Base-by-base conservation (phyloP, 441 rosid species). In the Adansonia madagascariensis region DNA sequence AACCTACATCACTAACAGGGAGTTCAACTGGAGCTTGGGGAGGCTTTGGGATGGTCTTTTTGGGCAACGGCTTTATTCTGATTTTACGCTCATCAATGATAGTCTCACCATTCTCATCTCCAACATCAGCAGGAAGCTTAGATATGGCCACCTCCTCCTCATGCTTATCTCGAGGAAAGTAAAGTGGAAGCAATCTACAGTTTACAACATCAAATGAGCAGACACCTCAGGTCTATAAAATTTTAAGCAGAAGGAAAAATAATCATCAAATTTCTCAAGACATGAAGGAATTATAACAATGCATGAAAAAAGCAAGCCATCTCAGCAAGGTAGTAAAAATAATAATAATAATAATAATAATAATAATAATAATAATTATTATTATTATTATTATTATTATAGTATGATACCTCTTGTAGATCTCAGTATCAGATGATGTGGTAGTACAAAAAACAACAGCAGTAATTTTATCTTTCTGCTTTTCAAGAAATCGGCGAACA, bases 51-150 rank as follows among this genome's bases (percentile, higher is more conserved):
- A 73, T 56, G 76, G 77, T 77, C 84, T 94, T 94, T 84, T 96
- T 92, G 72, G 99, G 99, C 79, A 97, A 81, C n/a, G 98, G 91
- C 82, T 89, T 90, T 87, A 97, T 97, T 89, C 98, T 88, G 79
- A 97, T 97, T 79, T 94, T 93, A 78, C 99, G 99, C 80, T 97
- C 99, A 75, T 94, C 98, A 77, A 93, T 94, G 80, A 88, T 86
- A 17, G 99, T 94, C 87, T 97, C 99, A 14, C 98, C 99, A 87
- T 97, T 97, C 82, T 97, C 99, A 87, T 97, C 99, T 77, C 99
- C 99, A 73, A 94, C 98, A 84, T 97, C 99, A 79, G 98, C 92
- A 57, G 98, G 99, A 80, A 97, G 99, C 89, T 94, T 94, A 75
- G 90, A 89, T 71, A 93, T 87, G 76, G 98, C 98, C 66, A 94